A percentile compares a stretch with the other conserved stretches of the same genome.
Conservation (phyloP, 768 basidiomycete genomes). For the Panus rudis region DNA sequence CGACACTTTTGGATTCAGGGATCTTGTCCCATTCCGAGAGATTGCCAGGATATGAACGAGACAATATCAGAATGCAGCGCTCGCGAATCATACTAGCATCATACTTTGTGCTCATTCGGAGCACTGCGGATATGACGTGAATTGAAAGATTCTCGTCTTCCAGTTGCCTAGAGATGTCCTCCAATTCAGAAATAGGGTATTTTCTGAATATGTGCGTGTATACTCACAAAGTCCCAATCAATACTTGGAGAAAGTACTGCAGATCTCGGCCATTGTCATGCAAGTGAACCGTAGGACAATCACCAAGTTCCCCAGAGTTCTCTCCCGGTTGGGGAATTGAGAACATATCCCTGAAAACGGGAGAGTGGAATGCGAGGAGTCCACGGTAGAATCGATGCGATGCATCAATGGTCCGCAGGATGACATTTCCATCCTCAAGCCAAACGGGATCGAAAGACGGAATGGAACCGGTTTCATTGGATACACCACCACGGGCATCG, state of each 20-base stretch:
- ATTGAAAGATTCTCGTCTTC: not conserved
- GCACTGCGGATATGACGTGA: not conserved
- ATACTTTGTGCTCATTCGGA: not conserved
- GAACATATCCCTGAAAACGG: not conserved
- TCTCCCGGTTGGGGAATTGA: not conserved
- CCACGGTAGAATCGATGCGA: not conserved
- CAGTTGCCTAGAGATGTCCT: not conserved
- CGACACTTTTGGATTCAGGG: too few relatives aligned
- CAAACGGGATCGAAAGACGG: too few relatives aligned
- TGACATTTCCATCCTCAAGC: not conserved
- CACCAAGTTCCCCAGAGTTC: not conserved
- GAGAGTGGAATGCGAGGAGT: not conserved
- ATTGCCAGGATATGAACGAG: too few relatives aligned
- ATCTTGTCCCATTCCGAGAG: too few relatives aligned
- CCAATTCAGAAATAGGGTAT: too few relatives aligned
- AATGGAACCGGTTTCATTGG: too few relatives aligned
- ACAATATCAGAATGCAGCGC: too few relatives aligned
- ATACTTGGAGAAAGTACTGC: not conserved
- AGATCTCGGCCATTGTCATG: not conserved
- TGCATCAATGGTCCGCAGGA: not conserved
- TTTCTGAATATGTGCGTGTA: too few relatives aligned
- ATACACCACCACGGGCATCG: too few relatives aligned
- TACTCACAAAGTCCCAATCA: not conserved
- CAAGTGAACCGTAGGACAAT: not conserved
- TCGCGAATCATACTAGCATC: too few relatives aligned